Base-by-base conservation (phyloP, 768 basidiomycete species). In the Agaricus blazei region DNA sequence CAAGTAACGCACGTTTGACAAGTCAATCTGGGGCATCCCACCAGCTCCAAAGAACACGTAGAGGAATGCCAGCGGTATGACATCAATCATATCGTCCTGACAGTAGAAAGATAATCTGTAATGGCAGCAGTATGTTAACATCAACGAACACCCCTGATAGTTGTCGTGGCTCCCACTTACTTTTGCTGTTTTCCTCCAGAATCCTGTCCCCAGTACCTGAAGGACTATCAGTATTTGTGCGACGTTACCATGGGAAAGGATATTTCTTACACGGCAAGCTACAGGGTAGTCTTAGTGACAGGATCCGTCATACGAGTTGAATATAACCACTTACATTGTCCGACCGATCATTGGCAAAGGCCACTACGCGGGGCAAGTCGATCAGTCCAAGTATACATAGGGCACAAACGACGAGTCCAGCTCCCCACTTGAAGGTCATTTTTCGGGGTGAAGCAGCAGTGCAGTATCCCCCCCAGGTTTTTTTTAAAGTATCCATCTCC, bases 31-130 rank as follows among this genome's bases (percentile, higher is more conserved):
- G 27, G 85, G 85, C 52, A 79, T 67, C 44, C 77, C 77, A 8
- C 83, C 82, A 24, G 77, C 74, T n/a, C 81, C 77, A 62, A 81
- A 84, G 69, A 87, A 86, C 37, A 71, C 72, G 65, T 78, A 69
- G 23, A 87, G 65, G 62, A 88, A 85, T 8, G 84, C 80, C 48
- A 87, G 62, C 11, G 83, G 83, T 38, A 87, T 73, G 29, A 75
- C 77, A 65, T 87, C 80, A 58, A 87, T 82, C 12, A 79, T 73
- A 64, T 79, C 74, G 62, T 86, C 84, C 61, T 81, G 70, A 62
- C 84, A 86, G 64, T 85, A 86, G 64, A 78, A 83, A 15, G 77
- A 77, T 58, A 87, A 66, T 2, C 73, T 75, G 29, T 27, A 40
- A n/a, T 28, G 28, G 36, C 26, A 36, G 19, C 37, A 26, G 29